A percentile compares a stretch with the other conserved stretches of the same genome.
These are phyloP conservation scores for Mimosa pudica DNA, from an alignment of 306 rosid species.

Conservation along the genomic window DNA sequence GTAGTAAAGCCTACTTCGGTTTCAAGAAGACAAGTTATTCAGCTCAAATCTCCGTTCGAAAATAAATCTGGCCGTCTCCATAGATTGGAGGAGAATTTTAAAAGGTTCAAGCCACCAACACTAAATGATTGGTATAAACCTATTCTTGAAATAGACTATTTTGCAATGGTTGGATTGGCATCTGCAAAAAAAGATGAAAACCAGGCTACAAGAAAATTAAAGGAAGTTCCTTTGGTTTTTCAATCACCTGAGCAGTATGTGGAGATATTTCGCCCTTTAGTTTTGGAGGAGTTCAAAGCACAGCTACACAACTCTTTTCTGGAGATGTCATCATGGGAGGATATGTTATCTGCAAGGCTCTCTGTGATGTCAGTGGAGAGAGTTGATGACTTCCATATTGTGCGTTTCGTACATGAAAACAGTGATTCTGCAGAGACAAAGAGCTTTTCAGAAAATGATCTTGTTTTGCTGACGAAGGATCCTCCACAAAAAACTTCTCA, in stretches of 20 bases:
- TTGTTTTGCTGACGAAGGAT: constrained; percentile 79
- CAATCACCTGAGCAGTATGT: constrained; percentile 85
- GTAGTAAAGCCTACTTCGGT: constrained; percentile 57
- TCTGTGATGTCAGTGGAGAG: constrained; percentile 91
- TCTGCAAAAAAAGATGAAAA: constrained; percentile 64
- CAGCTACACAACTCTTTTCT: constrained; percentile 76
- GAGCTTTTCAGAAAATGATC: constrained; percentile 89
- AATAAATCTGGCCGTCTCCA: constrained; percentile 47
- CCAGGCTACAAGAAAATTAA: constrained; percentile 52
- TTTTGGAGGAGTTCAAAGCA: constrained; percentile 95
- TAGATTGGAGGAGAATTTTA: constrained; percentile 58
- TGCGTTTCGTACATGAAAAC: constrained; percentile 78
- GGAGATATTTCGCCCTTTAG: constrained; percentile 79
- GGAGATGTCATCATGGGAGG: constrained; percentile 87
- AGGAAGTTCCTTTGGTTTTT: constrained; percentile 84
- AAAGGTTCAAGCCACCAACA: constrained; percentile 83
- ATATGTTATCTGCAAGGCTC: constrained; percentile 68
- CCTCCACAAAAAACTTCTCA: constrained; percentile 72
- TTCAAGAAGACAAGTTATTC: constrained; percentile 83
- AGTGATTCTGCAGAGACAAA: constrained; percentile 58
- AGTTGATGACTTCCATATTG: constrained; percentile 90
- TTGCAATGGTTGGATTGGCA: constrained; percentile 64
- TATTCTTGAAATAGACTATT: constrained; percentile 85
- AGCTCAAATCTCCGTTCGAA: constrained; percentile 66
- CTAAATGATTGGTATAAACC: constrained; percentile 91